Evolutionary conservation across 768 basidiomycete species (phyloP), one percentile per base, ranked within the genome.

Genomic region (Tubosaeta sp.): DNA sequence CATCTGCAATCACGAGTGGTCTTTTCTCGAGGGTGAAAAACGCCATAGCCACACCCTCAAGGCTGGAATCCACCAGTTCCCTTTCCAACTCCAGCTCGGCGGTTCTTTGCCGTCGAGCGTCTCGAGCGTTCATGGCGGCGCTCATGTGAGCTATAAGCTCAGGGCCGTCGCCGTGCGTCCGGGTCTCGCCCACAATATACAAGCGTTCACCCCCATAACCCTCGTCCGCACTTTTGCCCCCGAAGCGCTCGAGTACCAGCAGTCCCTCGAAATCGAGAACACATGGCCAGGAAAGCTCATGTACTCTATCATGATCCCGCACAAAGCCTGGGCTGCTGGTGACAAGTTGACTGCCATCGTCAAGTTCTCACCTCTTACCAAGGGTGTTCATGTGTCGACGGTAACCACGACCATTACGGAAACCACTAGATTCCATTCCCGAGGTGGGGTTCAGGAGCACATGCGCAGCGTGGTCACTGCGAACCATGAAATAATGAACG

Each of bases 241-340:
- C 2, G 92, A 94, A 55, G 87, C 95, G 0, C 80, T 97, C 60
- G 95, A 97, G 68, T 97, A 91, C 74, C 95, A 92, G 62, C 94
- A 97, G 65, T 92, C 92, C 2, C 79, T 97, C 52, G 95, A 98
- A 68, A 86, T 91, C 58, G 91, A 97, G 70, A 97, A 95, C 68
- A 94, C 93, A 14, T 98, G 95, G 95, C 94, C 95, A 0, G 88
- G 87, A 19, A 98, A 97, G 73, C 74, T 97, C 71, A 95, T 95
- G 94, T 97, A 95, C 68, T 85, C 88, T 6, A 82, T 92, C 64
- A 88, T 93, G 74, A 71, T 98, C 31, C 95, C 95, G 0, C 93
- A 95, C 77, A 95, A 95, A 65, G 95, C 95, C 0, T 97, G 89
- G 84, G 91, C 93, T 0, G 88, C 86, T 0, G 95, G 94, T 6